Conservation (phyloP, 2,329 filamentous ascomycete species). For the Madurella mycetomatis region DNA sequence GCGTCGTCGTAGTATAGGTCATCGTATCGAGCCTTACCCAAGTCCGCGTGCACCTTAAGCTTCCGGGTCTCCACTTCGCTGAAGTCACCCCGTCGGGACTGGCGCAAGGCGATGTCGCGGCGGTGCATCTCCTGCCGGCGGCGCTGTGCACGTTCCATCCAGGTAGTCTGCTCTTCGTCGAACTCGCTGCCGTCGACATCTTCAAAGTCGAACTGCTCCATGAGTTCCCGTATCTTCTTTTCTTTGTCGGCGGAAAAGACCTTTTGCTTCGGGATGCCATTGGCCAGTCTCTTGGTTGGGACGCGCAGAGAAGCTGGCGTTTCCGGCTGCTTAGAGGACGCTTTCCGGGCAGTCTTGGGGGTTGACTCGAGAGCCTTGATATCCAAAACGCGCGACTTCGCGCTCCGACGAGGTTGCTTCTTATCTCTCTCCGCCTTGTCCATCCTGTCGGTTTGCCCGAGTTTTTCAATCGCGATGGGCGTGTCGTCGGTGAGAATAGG, state of each 20-base stretch:
- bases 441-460: conserved; percentile 26
- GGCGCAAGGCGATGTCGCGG: conserved; percentile 59
- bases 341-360: conserved; percentile 47
- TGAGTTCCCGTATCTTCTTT: conserved; percentile 63
- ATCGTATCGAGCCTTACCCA: conserved; percentile 72
- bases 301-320: conserved; percentile 43
- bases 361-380: conserved; percentile 46
- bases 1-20: conserved; percentile 75
- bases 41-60: conserved; percentile 63
- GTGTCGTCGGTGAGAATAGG: conserved; percentile 25
- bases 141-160: conserved; percentile 58
- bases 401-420: conserved; percentile 37
- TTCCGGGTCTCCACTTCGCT: conserved; percentile 54
- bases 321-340: conserved; percentile 44
- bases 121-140: conserved; percentile 63
- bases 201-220: conserved; percentile 45
- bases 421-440: conserved; percentile 32
- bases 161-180: conserved; percentile 42
- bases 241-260: conserved; percentile 55
- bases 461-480: conserved; percentile 16
- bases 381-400: conserved; percentile 48
- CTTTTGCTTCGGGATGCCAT: conserved; percentile 52
- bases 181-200: conserved; percentile 44
- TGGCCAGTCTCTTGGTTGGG: conserved; percentile 54
- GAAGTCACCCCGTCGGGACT: conserved; percentile 58